phyloP scores from a whole-genome alignment of 1,284 basidiomycete species.

The Leccinum huronense region DNA sequence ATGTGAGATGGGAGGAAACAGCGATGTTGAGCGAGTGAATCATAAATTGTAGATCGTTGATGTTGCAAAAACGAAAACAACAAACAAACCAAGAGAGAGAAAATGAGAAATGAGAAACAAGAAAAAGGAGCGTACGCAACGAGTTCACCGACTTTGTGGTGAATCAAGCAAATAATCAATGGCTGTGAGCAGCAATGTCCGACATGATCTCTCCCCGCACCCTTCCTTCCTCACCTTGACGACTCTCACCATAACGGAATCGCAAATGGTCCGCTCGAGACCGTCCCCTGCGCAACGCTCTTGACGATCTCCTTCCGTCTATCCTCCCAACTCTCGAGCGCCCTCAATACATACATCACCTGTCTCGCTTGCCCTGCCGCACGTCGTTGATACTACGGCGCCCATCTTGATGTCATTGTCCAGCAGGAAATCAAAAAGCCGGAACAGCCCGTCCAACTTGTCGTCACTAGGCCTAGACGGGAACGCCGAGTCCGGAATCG shows the following conservation, averaged over 20 bases:
- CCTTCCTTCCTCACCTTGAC: not conserved
- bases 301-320: conserved; percentile 56
- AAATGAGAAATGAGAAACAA: not conserved
- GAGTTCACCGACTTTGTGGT: not conserved
- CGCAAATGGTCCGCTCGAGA: conserved; percentile 25
- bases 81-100: not conserved
- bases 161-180: not conserved
- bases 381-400: conserved; percentile 90
- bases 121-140: not conserved
- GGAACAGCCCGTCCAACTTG: conserved; percentile 85
- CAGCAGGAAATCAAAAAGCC: conserved; percentile 83
- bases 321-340: conserved; percentile 77
- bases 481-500: conserved; percentile 79
- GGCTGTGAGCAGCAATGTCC: not conserved
- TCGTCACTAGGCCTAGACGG: conserved; percentile 66
- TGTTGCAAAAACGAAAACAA: not conserved
- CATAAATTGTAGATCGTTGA: not conserved
- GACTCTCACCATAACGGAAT: not conserved
- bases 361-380: conserved; percentile 72
- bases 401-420: conserved; percentile 89
- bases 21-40: not conserved
- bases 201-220: not conserved
- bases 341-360: conserved; percentile 75
- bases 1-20: not conserved
- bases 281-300: conserved; percentile 48